Evolutionary conservation across 305 asterid species (phyloP), one percentile per base, ranked within the genome.

Genomic region (Fraxinus dipetala): DNA sequence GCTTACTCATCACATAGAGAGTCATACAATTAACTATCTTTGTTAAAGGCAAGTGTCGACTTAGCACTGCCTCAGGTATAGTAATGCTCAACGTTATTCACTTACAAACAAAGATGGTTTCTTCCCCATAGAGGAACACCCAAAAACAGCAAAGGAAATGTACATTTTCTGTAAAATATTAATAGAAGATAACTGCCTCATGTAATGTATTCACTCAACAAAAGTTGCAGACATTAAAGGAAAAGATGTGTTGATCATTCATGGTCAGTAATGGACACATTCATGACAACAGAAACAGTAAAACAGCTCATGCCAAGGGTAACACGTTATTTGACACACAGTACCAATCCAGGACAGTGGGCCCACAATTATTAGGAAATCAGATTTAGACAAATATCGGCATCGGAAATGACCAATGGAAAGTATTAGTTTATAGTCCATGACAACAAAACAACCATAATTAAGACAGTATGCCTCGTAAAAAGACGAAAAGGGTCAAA

Each of bases 401-500:
- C 18, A 22, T 79, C 40, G 5, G 16, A 45, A 81, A 70, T 45
- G 28, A 73, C 26, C 65, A 79, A 61, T 28, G 73, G 31, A 1
- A 38, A 30, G 14, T 43, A 45, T 83, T 31, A 61, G 70, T 24
- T 30, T 77, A 63, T 40, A 72, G 32, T 70, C 61, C 82, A 83
- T 63, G 63, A 59, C 30, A 20, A 59, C 35, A 82, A 18, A 73
- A 86, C 75, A 69, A 81, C 63, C 72, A 82, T 45, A 13, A n/a
- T n/a, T 16, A 13, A 26, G 36, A 67, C 13, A 67, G 32, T 5
- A 67, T 30, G 74, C 74, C 36, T 28, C 18, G 20, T 28, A 2
- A 5, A 22, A 32, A 77, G 20, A 20, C 13, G 26, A 22, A 70
- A 14, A 28, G 73, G 34, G 80, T 30, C 67, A 43, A 79, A 86